A percentile compares a stretch with the other conserved stretches of the same genome.
Conservation (phyloP, 2,329 filamentous ascomycete genomes). For the Plenodomus lindquistii region DNA sequence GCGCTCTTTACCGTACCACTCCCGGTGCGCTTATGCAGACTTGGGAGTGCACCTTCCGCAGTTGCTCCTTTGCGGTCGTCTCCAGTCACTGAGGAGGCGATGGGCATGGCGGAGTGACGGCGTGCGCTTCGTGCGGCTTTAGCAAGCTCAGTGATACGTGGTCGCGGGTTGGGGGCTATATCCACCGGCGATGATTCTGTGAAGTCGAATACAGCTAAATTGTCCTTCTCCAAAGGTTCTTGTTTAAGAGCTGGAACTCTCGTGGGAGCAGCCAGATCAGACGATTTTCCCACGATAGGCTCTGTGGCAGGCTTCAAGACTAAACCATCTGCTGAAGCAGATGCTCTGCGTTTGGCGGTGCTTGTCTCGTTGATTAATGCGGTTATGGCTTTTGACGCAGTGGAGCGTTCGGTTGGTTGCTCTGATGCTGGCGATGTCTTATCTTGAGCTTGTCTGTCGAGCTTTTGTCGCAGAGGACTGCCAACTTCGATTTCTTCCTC, state of each 20-base stretch:
- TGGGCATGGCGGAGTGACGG: slow-evolving; percentile 40
- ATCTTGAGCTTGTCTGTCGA: slow-evolving; percentile 27
- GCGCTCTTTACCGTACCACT: slow-evolving; percentile 28
- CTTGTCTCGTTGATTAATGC: slow-evolving; percentile 38
- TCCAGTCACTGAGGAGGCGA: slow-evolving; percentile 3
- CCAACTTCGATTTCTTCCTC: slow-evolving; percentile 36
- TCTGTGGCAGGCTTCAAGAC: slow-evolving; percentile 7
- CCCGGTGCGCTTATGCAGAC: slow-evolving; percentile 31
- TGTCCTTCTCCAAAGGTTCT: slow-evolving; percentile 25
- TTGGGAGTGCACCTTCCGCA: slow-evolving; percentile 20
- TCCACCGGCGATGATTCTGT: slow-evolving; percentile 38
- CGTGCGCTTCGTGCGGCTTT: slow-evolving; percentile 33
- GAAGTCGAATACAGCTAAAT: slow-evolving; percentile 46
- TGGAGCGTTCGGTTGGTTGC: slow-evolving; percentile 27
- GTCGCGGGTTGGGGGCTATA: slow-evolving; percentile 13
- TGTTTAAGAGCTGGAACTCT: slow-evolving; percentile 10
- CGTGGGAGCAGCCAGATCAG: slow-evolving; percentile 2
- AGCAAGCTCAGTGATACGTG: slow-evolving; percentile 32
- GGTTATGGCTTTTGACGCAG: slow-evolving; percentile 39
- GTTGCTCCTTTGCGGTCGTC: slow-evolving; percentile 17
- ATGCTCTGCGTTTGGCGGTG: slow-evolving; percentile 26
- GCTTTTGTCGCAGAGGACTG: slow-evolving; percentile 44
- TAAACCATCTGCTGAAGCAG: slow-evolving; percentile 1
- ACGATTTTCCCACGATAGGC: slow-evolving; percentile 2
- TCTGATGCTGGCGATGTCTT: slow-evolving; percentile 16